Conservation (phyloP, 192 early-diverging fungal genomes). For the Backusella macrospora region DNA sequence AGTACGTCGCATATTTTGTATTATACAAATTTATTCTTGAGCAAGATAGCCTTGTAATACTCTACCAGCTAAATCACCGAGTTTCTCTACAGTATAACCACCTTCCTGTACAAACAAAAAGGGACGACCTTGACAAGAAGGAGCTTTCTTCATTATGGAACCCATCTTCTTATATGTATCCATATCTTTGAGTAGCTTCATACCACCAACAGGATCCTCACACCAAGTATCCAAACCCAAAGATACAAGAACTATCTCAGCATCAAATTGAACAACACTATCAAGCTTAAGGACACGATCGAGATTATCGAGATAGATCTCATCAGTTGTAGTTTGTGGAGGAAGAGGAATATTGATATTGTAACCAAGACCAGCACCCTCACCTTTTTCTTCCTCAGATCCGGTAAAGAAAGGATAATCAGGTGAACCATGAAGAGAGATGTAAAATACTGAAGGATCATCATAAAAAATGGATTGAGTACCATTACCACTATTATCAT, state of each 20-base stretch:
- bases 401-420: constrained; percentile 74
- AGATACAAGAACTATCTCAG: constrained; percentile 63
- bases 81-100: constrained; percentile 53
- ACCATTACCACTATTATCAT: constrained; percentile 51
- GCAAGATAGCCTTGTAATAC: constrained; percentile 45
- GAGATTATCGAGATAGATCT: constrained; percentile 56
- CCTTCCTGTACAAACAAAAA: constrained; percentile 59
- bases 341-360: constrained; percentile 68
- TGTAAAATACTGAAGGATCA: constrained; percentile 61
- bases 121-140: constrained; percentile 36
- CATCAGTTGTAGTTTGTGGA: constrained; percentile 54
- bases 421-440: constrained; percentile 58
- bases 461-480: constrained; percentile 60
- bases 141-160: constrained; percentile 28
- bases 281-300: constrained; percentile 42
- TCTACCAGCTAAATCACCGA: constrained; percentile 51
- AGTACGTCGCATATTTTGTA: background rate
- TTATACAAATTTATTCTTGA: background rate
- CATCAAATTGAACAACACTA: constrained; percentile 51
- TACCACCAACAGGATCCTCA: constrained; percentile 53
- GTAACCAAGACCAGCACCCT: constrained; percentile 62
- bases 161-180: constrained; percentile 46
- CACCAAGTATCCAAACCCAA: constrained; percentile 69
- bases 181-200: constrained; percentile 42
- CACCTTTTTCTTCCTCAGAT: constrained; percentile 51